Evolutionary conservation across 2,329 filamentous ascomycete genomes (phyloP), one percentile per base, ranked within the genome.

Genomic region (Boeremia exigua): DNA sequence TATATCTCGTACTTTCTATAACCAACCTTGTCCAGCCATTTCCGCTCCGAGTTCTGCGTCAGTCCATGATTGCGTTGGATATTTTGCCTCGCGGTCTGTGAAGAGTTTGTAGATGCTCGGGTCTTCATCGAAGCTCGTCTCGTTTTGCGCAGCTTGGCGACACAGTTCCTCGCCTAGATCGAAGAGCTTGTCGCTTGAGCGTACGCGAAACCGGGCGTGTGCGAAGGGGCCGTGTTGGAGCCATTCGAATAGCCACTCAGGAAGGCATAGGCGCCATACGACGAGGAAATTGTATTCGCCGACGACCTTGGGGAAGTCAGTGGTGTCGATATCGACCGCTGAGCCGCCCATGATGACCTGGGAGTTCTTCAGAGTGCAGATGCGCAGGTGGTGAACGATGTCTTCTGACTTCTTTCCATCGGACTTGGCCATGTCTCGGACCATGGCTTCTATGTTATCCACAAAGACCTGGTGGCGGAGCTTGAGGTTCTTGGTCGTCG

Each of bases 281-380:
- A 65, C 62, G 6, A 62, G 62, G 27, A 65, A 65, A 28, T 65
- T 65, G 27, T 65, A 65, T 29, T 65, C 60, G 15, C 62, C 62
- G 8, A 65, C 61, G 10, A 63, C 54, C 6, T 29, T 54, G 4
- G 62, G 62, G n/a, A 65, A 65, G 25, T 60, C 58, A 3, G 14
- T 19, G 1, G 52, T 32, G 17, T 63, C 62, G 2, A 65, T 36
- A 23, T 65, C 54, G 6, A 62, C 62, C 14, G n/a, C 43, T 6
- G 60, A 58, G 3, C 62, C 62, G 32, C 60, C 62, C 56, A 65
- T 63, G 44, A 65, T 55, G 14, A 62, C 53, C 46, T 63, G 62
- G 0, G 62, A 65, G 45, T 63, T 65, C 32, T 51, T 60, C 19
- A 65, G 32, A 2, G 60, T 65, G 33, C 58, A 61, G 4, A 65